Evolutionary conservation across 768 basidiomycete species (phyloP), one percentile per base, ranked within the genome.

Genomic region (Nidula microcarpa): DNA sequence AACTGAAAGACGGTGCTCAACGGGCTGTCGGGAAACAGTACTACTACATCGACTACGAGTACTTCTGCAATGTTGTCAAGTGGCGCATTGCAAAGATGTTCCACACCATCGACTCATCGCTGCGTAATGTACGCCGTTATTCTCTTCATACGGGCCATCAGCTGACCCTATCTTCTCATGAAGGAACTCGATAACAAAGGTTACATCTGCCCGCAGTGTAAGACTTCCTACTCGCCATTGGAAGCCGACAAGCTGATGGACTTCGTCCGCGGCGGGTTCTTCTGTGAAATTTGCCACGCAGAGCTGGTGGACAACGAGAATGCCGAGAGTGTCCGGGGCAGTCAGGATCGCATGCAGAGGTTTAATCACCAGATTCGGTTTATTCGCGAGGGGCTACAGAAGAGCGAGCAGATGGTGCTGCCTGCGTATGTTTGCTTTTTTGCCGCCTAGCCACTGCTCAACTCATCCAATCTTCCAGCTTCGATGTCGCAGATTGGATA

Each of bases 111-210:
- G 94, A 98, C 71, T 86, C 89, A 33, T 86, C 86, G 50, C 76
- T 96, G 59, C 87, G 94, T 58, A 93, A 95, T 69, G 95, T 94
- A 55, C 52, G 84, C 23, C 23, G 4, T 23, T 23, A 23, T 23
- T 23, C 23, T 23, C 23, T 23, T 23, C 23, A 23, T 23, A 23
- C 23, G 23, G 23, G 4, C 23, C 23, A 23, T 23, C 23, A 4
- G 23, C 23, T 23, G 23, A 23, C 23, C 23, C 23, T 23, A 23
- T 23, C 23, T 23, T 23, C 23, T 23, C 23, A n/a, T 62, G 16
- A 11, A 98, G 95, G 94, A 98, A 74, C 84, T 97, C 55, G 93
- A 95, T 57, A 92, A 94, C 66, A 92, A 96, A 70, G 97, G 96
- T n/a, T 98, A 97, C 68, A 86, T 95, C 54, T 99, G 96, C 68